These are phyloP conservation scores for Kappamyces sp. DNA, from an alignment of 192 early-diverging fungal genomes.

Conservation along the genomic window DNA sequence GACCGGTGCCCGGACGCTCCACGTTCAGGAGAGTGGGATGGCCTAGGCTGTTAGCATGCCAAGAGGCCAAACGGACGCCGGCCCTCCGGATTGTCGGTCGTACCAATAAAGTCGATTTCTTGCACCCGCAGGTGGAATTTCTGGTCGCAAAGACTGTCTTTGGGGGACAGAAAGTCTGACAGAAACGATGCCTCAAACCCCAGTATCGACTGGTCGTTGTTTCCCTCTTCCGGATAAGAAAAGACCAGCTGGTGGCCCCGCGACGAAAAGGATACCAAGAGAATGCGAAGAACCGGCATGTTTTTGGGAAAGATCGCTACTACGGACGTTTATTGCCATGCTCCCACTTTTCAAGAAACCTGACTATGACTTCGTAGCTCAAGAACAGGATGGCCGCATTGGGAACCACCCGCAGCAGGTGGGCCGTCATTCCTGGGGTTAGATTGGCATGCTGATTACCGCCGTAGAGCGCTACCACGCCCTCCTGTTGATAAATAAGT, in stretches of 20 bases:
- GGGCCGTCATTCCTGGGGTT: conserved; percentile 74
- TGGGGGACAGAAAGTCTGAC: conserved; percentile 83
- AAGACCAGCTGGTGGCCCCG: conserved; percentile 72
- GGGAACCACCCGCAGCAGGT: conserved; percentile 89
- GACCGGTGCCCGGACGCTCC: conserved; percentile 50
- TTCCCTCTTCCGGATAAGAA: conserved; percentile 54
- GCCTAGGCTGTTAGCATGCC: conserved; percentile 18
- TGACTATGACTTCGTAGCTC: conserved; percentile 57
- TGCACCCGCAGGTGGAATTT: conserved; percentile 85
- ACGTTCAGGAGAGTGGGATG: conserved; percentile 61
- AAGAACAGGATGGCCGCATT: conserved; percentile 95
- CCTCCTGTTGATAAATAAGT: conserved; percentile 70
- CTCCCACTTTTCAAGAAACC: conserved; percentile 9
- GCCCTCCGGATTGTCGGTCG: conserved; percentile 40
- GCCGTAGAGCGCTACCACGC: conserved; percentile 79
- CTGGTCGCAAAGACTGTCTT: conserved; percentile 68
- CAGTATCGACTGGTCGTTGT: conserved; percentile 35
- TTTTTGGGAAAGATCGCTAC: conserved; percentile 1
- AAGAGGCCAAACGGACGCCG: conserved; percentile 21
- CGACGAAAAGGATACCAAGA: conserved; percentile 62
- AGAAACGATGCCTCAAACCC: conserved; percentile 72
- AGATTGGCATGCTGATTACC: no score
- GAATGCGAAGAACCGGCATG: conserved; percentile 31
- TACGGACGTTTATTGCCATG: not conserved
- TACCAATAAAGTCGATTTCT: conserved; percentile 63